A percentile compares a stretch with the other conserved stretches of the same genome.
phyloP scores from a whole-genome alignment of 495 filamentous ascomycete genomes.

The Xylaria acuta region DNA sequence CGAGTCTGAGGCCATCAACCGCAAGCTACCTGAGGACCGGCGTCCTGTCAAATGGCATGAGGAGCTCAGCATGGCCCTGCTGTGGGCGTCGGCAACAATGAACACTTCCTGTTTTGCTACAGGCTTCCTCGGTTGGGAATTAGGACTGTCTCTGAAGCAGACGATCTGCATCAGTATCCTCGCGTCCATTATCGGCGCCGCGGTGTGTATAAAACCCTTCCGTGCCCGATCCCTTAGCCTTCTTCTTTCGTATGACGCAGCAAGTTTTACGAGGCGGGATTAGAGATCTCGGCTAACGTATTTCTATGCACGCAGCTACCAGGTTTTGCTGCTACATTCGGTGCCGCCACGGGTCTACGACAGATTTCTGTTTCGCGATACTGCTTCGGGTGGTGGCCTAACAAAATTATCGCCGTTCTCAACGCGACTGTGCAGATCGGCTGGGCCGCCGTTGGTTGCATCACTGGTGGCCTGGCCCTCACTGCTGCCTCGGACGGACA shows the following conservation, averaged over 20 bases:
- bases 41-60: conserved; percentile 41
- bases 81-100: conserved; percentile 60
- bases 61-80: conserved; percentile 30
- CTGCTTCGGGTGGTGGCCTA: conserved; percentile 62
- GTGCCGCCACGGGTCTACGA: conserved; percentile 58
- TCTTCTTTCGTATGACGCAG: no score
- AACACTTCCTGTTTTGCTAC: conserved; percentile 62
- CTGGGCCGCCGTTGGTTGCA: conserved; percentile 54
- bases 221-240: no score
- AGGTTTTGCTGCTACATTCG: conserved; percentile 58
- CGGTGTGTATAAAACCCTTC: conserved; percentile 2
- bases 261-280: no score
- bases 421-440: conserved; percentile 59
- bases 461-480: conserved; percentile 58
- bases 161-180: conserved; percentile 59
- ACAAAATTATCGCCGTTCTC: conserved; percentile 56
- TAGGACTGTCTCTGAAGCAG: conserved; percentile 56
- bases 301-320: conserved; percentile 39
- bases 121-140: conserved; percentile 56
- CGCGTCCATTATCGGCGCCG: conserved; percentile 52
- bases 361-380: conserved; percentile 62
- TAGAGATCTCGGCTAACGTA: no score
- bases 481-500: conserved; percentile 56
- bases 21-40: conserved; percentile 57
- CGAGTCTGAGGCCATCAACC: conserved; percentile 59